A percentile compares a stretch with the other conserved stretches of the same genome.
Evolutionary conservation across 768 basidiomycete species (phyloP).

Genomic region (Hericium coralloides): DNA sequence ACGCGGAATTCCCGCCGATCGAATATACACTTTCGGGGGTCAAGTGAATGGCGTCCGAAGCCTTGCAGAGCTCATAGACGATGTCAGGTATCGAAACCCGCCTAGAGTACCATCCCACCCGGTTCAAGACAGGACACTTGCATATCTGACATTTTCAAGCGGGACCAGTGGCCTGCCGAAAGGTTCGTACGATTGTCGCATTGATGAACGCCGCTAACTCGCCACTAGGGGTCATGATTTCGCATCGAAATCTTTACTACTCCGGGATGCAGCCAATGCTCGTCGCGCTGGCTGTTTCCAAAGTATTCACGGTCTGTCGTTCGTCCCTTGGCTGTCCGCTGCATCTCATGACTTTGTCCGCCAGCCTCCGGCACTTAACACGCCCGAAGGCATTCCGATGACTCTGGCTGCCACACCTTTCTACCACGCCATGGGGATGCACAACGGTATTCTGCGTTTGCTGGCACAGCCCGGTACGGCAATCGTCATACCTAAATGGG

Average conservation of each 20-base stretch:
- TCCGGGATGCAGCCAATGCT: conserved; percentile 23
- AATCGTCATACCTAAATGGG: conserved; percentile 55
- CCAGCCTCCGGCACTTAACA: conserved; percentile 31
- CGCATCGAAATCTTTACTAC: conserved; percentile 52
- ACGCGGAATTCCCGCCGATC: conserved; percentile 26
- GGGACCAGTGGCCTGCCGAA: conserved; percentile 73
- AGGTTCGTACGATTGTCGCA: conserved; percentile 29
- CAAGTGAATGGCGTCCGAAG: conserved; percentile 29
- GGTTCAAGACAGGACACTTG: conserved; percentile 47
- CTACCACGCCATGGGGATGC: conserved; percentile 60
- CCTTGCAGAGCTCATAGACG: conserved; percentile 36
- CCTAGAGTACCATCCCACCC: conserved; percentile 35
- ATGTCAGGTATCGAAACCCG: conserved; percentile 27
- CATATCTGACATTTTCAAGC: conserved; percentile 69
- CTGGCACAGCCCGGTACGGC: conserved; percentile 38
- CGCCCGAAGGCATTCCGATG: conserved; percentile 38
- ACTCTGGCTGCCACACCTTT: conserved; percentile 55
- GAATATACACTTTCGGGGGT: conserved; percentile 44
- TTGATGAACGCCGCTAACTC: neutral
- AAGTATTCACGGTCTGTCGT: conserved; percentile 25
- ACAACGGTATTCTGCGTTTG: conserved; percentile 38
- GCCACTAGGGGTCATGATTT: conserved; percentile 56
- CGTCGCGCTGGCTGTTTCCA: conserved; percentile 18
- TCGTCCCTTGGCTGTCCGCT: neutral
- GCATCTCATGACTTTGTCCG: neutral